Evolutionary conservation across 148 eudicot genomes (phyloP).

Genomic region (Amaranthus palmeri): DNA sequence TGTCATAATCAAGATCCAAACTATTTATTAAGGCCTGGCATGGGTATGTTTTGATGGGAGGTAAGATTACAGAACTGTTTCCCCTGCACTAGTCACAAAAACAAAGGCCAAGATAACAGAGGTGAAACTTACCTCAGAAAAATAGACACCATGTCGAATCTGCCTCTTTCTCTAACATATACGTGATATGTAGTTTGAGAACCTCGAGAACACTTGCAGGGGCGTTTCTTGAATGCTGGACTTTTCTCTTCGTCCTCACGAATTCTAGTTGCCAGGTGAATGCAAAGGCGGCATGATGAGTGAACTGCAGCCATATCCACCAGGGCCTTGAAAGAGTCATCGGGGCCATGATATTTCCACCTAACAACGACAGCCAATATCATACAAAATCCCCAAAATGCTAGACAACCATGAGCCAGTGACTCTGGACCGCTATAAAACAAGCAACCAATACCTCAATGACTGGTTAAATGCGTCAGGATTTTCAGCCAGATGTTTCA

Average conservation of each 20-base stretch:
- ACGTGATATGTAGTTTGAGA: constrained; percentile 65
- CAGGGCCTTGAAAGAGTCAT: constrained; percentile 89
- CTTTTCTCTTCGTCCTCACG: constrained; percentile 61
- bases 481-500: constrained; percentile 72
- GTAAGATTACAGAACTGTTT: background rate
- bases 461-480: constrained; percentile 72
- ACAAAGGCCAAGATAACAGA: background rate
- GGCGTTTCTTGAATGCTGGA: constrained; percentile 50
- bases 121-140: constrained; percentile 58
- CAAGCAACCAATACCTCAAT: constrained; percentile 42
- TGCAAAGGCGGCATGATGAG: constrained; percentile 94
- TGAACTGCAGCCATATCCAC: constrained; percentile 98
- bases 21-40: too few relatives aligned
- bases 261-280: constrained; percentile 67
- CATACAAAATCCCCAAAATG: background rate
- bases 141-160: constrained; percentile 74
- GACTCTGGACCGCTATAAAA: background rate
- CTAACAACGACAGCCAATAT: constrained; percentile 29
- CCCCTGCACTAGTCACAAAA: background rate
- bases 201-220: constrained; percentile 81
- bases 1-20: too few relatives aligned
- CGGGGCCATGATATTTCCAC: constrained; percentile 93
- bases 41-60: too few relatives aligned
- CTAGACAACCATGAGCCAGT: background rate
- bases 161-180: constrained; percentile 87